phyloP scores from a whole-genome alignment of 768 basidiomycete genomes.

The Mycena chlorophos region DNA sequence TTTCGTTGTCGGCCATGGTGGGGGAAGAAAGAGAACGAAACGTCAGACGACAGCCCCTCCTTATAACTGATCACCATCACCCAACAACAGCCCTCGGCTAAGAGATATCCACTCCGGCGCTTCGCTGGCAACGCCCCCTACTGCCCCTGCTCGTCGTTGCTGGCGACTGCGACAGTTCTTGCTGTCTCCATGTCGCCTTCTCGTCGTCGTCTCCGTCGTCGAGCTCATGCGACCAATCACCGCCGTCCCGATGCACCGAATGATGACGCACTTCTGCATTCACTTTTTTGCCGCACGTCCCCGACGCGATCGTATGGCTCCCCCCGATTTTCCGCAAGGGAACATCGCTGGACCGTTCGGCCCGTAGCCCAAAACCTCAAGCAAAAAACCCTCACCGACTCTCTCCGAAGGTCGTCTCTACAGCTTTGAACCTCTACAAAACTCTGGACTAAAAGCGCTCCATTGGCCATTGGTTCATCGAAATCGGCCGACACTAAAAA shows the following conservation, averaged over 20 bases:
- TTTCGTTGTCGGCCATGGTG: not conserved
- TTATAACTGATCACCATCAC: not conserved
- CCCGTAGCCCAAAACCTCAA: too few species aligned
- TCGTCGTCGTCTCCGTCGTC: not conserved
- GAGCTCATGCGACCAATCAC: too few species aligned
- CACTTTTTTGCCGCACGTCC: too few species aligned
- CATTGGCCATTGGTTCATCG: not conserved
- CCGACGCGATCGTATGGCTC: too few species aligned
- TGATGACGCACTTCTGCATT: too few species aligned
- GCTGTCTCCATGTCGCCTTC: too few species aligned
- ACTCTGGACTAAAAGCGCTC: not conserved
- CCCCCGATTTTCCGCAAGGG: not conserved
- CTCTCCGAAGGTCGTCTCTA: too few species aligned
- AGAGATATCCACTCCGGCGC: not conserved
- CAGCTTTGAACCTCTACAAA: not conserved
- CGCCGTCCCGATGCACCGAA: not conserved
- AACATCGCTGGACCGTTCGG: too few species aligned
- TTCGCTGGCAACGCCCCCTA: not conserved
- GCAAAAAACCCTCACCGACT: too few species aligned
- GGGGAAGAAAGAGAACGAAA: not conserved
- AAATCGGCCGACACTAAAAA: not conserved
- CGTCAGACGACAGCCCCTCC: not conserved
- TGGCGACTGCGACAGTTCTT: not conserved
- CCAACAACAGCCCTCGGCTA: not conserved
- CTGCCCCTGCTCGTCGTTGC: not conserved